These are phyloP conservation scores for Diplocarpon mali DNA, from an alignment of 2,329 filamentous ascomycete species.

Conservation along the genomic window DNA sequence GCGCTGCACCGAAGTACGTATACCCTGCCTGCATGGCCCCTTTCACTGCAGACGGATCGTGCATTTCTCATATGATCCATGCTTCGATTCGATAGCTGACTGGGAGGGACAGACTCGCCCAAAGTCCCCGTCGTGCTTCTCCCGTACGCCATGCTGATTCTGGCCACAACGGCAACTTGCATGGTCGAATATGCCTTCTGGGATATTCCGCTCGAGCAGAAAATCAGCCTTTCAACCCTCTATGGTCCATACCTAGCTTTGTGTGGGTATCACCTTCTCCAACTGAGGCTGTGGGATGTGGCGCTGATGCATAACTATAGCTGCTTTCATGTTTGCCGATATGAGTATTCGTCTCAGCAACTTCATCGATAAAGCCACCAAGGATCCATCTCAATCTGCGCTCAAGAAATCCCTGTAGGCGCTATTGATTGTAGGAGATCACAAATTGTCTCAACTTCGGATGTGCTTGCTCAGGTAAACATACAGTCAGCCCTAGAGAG, in stretches of 20 bases:
- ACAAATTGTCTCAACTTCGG: too few species aligned
- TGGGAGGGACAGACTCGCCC: conserved; percentile 36
- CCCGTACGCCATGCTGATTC: conserved; percentile 46
- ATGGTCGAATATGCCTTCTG: conserved; percentile 50
- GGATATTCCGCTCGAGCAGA: conserved; percentile 35
- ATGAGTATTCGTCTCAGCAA: conserved; percentile 29
- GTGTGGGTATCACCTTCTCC: conserved; percentile 32
- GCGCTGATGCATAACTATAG: conserved; percentile 15
- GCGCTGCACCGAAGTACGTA: conserved; percentile 39
- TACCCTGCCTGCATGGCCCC: background rate
- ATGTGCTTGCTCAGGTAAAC: too few species aligned
- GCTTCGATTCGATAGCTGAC: conserved; percentile 1
- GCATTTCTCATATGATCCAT: background rate
- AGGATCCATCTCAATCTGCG: background rate
- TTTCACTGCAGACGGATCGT: background rate
- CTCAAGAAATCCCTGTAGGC: background rate
- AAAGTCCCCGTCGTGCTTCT: conserved; percentile 48
- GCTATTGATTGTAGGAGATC: too few species aligned
- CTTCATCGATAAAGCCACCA: conserved; percentile 10
- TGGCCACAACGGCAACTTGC: conserved; percentile 51
- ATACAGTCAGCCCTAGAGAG: too few species aligned
- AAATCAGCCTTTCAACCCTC: conserved; percentile 37
- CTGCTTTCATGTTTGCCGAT: conserved; percentile 32
- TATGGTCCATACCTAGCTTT: conserved; percentile 47
- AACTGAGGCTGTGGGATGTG: background rate